These are phyloP conservation scores for Tubosaeta brunneosetosa DNA, from an alignment of 768 basidiomycete genomes.

Conservation along the genomic window DNA sequence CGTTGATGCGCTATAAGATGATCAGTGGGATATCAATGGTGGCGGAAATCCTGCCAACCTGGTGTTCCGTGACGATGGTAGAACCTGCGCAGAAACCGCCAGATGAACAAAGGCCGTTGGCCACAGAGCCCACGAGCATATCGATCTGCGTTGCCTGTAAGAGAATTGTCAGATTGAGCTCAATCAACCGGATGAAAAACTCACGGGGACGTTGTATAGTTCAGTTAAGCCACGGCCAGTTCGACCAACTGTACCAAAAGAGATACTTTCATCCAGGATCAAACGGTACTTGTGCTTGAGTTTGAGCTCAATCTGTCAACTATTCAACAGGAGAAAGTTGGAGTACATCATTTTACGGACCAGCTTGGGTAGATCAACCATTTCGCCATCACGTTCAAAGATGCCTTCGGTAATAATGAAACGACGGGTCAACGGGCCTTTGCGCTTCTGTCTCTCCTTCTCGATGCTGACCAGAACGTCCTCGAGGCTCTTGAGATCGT, in stretches of 20 bases:
- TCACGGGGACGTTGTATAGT: constrained; percentile 85
- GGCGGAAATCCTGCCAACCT: constrained; percentile 40
- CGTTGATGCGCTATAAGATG: constrained; percentile 78
- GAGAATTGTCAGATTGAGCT: not conserved
- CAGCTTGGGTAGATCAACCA: constrained; percentile 88
- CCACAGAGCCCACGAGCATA: constrained; percentile 89
- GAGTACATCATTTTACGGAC: constrained; percentile 41
- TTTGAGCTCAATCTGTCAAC: constrained; percentile 84
- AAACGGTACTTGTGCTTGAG: constrained; percentile 93
- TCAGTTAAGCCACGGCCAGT: constrained; percentile 96
- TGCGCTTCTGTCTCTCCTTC: constrained; percentile 85
- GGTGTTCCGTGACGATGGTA: constrained; percentile 77
- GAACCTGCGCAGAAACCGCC: constrained; percentile 98
- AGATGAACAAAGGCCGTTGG: constrained; percentile 73
- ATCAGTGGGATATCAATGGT: not conserved
- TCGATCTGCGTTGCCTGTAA: constrained; percentile 81
- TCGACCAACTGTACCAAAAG: constrained; percentile 88
- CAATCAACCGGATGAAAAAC: constrained; percentile 22
- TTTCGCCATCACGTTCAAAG: constrained; percentile 90
- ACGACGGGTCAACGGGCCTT: constrained; percentile 74
- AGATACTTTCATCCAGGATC: constrained; percentile 90
- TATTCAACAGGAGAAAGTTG: not conserved
- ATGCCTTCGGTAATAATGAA: constrained; percentile 98
- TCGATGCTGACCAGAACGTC: constrained; percentile 78
- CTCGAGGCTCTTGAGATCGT: constrained; percentile 87